phyloP scores from a whole-genome alignment of 257 asterid genomes.

The Solanum acaule region DNA sequence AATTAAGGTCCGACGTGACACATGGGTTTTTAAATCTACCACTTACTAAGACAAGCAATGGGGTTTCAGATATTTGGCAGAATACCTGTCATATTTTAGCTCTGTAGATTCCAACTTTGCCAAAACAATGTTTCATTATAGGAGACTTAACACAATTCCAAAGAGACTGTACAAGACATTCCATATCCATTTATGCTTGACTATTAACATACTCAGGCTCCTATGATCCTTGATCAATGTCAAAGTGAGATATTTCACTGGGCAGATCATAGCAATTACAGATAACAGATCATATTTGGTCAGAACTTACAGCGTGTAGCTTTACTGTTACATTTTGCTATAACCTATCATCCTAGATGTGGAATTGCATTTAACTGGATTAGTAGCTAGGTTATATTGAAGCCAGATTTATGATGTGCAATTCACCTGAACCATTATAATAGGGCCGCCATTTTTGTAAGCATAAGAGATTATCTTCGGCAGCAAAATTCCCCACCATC shows the following conservation, averaged over 20 bases:
- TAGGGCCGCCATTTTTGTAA: constrained; percentile 82
- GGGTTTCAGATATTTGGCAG: background rate
- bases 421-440: constrained; percentile 85
- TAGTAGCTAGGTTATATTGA: background rate
- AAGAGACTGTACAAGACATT: background rate
- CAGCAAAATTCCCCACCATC: constrained; percentile 84
- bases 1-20: background rate
- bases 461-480: constrained; percentile 70
- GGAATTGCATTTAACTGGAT: background rate
- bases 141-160: background rate
- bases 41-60: background rate
- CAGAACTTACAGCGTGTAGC: background rate
- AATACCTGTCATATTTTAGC: background rate
- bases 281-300: background rate
- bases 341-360: background rate
- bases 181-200: background rate
- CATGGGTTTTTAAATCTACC: background rate
- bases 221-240: background rate
- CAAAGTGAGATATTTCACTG: background rate
- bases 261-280: background rate
- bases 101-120: background rate
- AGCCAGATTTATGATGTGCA: background rate
- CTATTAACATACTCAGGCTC: background rate
- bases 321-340: background rate
- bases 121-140: background rate